Conservation (phyloP, 2,329 filamentous ascomycete species). For the Cercospora citrullina region DNA sequence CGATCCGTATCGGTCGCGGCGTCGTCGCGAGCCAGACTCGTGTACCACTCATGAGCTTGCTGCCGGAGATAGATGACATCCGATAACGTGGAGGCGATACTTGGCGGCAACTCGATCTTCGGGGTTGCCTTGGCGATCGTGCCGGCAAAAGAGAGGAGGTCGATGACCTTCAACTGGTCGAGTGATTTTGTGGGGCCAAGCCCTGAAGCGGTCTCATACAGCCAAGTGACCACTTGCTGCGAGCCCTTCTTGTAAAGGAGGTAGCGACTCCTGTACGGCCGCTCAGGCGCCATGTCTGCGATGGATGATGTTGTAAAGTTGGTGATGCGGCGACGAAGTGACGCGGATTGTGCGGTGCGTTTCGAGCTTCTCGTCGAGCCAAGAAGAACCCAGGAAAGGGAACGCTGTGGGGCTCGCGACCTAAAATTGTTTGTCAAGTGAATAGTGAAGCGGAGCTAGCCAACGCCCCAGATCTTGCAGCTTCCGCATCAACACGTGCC, state of each 20-base stretch:
- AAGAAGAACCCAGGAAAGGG: not conserved
- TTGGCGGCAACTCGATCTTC: not conserved
- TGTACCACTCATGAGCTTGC: not conserved
- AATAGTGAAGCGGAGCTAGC: not conserved
- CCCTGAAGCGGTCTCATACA: not conserved
- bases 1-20: not conserved
- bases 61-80: not conserved
- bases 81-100: not conserved
- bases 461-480: not conserved
- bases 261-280: not conserved
- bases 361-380: not conserved
- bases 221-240: not conserved
- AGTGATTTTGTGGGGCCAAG: not conserved
- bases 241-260: not conserved
- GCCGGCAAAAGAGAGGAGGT: not conserved
- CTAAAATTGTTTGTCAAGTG: not conserved
- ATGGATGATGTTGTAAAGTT: not conserved
- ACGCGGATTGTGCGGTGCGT: not conserved
- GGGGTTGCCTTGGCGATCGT: not conserved
- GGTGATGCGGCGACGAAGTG: not conserved
- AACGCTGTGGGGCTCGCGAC: not conserved
- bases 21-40: not conserved
- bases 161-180: not conserved
- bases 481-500: not conserved
- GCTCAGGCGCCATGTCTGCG: not conserved